Evolutionary conservation across 2,329 filamentous ascomycete genomes (phyloP), one percentile per base, ranked within the genome.

Genomic region (Colletotrichum sojae): DNA sequence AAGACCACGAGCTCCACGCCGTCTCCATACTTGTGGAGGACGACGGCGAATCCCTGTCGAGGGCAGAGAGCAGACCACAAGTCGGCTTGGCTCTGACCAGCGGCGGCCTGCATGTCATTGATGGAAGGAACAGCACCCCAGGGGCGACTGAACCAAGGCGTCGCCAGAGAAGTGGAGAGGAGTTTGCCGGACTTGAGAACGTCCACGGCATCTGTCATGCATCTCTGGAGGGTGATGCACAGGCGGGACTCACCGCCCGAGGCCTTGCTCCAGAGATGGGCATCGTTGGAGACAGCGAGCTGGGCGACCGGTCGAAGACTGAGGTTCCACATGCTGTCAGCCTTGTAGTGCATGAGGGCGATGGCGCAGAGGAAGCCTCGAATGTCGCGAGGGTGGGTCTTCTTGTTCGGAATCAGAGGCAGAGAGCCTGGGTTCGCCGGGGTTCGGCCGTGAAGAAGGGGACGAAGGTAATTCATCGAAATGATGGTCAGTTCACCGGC

Each of bases 121-220:
- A 22, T 1, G 10, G 25, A 39, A 10, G 57, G 57, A n/a, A 51
- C 8, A n/a, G 46, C 39, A 8, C 22, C 57, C 45, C 45, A 60
- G 12, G 57, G 45, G 9, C 46, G 45, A n/a, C 57, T 45, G 5
- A 60, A 60, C 57, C 57, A 60, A 20, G 57, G 57, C 0, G 15
- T 60, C 22, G 46, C 45, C 2, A 60, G 57, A 10, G 0, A 1
- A 39, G 51, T 2, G 31, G 43, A 51, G 18, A 60, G 0, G 18
- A 6, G 3, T 0, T 60, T 60, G n/a, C 46, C 57, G 1, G 25
- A 20, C 1, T 20, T 2, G 16, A 59, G 10, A 6, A 12, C 10
- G 3, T 18, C 10, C 6, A 39, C 15, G 12, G 20, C 18, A 3
- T 20, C 16, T 13, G 18, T 48, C 40, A 36, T 9, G 20, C 15